Conservation (phyloP, 176 grass and related monocot genomes). For the Dendrocalamus sinicus region DNA sequence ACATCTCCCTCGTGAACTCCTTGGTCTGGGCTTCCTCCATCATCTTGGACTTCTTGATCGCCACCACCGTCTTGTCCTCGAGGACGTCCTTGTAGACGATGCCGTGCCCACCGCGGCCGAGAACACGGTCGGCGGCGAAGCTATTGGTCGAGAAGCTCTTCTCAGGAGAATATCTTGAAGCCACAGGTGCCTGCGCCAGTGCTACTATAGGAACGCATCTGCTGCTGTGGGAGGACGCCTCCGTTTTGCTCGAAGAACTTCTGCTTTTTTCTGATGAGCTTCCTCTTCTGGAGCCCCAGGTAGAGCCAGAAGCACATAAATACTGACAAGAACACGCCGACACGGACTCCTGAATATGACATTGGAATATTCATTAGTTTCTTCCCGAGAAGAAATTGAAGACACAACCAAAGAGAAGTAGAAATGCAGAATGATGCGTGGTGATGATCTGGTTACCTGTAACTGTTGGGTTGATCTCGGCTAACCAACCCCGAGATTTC, state of each 20-base stretch:
- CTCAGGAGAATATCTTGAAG: constrained; percentile 54
- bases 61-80: constrained; percentile 1
- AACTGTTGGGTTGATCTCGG: too few species aligned
- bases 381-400: neutral
- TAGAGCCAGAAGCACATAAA: constrained; percentile 34
- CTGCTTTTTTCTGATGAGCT: constrained; percentile 52
- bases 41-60: constrained; percentile 60
- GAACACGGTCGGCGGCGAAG: constrained; percentile 28
- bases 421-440: too few species aligned
- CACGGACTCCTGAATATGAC: constrained; percentile 45
- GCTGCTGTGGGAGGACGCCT: constrained; percentile 55
- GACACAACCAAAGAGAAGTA: neutral
- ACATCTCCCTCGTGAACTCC: constrained; percentile 57
- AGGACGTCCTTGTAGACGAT: constrained; percentile 53
- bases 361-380: neutral
- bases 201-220: constrained; percentile 37
- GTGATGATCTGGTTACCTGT: constrained; percentile 29
- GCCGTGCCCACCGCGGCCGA: constrained; percentile 50
- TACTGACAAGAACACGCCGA: constrained; percentile 47
- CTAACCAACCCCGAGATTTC: too few species aligned
- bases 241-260: constrained; percentile 75
- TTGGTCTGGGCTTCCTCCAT: constrained; percentile 33
- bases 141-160: constrained; percentile 46
- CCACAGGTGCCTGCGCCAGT: neutral
- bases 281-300: constrained; percentile 58